Evolutionary conservation across 108 stramenopile species (phyloP).

Genomic region (Discostella stelligeroides): DNA sequence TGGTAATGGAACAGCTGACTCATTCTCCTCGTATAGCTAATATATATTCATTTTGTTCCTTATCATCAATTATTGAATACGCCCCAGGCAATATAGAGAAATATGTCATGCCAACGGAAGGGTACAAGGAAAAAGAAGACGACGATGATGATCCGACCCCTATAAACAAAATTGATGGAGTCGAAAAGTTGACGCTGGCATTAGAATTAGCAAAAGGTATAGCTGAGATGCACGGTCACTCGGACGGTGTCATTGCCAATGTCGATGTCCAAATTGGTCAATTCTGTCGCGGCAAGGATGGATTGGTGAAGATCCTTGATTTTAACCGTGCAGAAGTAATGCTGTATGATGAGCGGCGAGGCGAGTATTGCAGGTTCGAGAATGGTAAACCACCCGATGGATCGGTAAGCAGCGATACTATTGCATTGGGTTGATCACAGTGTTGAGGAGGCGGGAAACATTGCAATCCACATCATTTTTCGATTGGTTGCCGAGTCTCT

Average conservation of each 20-base stretch:
- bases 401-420: constrained; percentile 11
- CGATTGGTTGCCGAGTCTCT: too few relatives aligned
- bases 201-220: constrained; percentile 60
- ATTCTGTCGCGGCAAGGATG: constrained; percentile 32
- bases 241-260: constrained; percentile 35
- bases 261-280: constrained; percentile 26
- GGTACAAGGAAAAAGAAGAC: neutral
- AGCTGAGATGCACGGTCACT: constrained; percentile 57
- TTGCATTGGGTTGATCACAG: too few relatives aligned
- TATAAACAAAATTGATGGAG: neutral
- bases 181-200: constrained; percentile 52
- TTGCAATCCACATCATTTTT: too few relatives aligned
- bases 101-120: constrained; percentile 15
- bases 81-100: constrained; percentile 17
- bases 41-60: constrained; percentile 19
- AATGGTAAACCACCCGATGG: constrained; percentile 21
- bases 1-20: constrained; percentile 25
- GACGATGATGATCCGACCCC: constrained; percentile 3
- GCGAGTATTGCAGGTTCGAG: constrained; percentile 52
- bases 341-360: constrained; percentile 53
- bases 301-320: constrained; percentile 69
- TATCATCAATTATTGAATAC: constrained; percentile 18
- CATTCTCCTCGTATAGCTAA: constrained; percentile 20
- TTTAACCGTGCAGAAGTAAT: constrained; percentile 82
- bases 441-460: too few relatives aligned